A percentile compares a stretch with the other conserved stretches of the same genome.
Evolutionary conservation across 192 early-diverging fungal species (phyloP).

Genomic region (Irineochytrium annulatum): DNA sequence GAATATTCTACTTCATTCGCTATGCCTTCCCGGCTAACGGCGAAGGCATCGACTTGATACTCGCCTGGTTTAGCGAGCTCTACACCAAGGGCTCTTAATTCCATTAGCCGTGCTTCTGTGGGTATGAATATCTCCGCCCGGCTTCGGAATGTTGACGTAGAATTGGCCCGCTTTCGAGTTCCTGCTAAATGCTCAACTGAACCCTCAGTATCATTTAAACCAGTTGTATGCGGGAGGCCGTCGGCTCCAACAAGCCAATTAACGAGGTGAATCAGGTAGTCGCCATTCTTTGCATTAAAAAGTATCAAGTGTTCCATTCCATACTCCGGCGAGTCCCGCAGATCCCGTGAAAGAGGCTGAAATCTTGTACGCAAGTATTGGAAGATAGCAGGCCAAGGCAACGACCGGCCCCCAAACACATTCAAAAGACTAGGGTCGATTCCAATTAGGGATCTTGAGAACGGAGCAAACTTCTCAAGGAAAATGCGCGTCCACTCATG

Average conservation of each 20-base stretch:
- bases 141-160: too few species aligned
- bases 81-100: slow-evolving; percentile 9
- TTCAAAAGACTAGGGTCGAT: slow-evolving; percentile 33
- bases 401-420: slow-evolving; percentile 29
- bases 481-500: slow-evolving; percentile 51
- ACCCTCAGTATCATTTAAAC: neutral
- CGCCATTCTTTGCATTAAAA: slow-evolving; percentile 42
- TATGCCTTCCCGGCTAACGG: slow-evolving; percentile 43
- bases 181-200: neutral
- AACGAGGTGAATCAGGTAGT: slow-evolving; percentile 47
- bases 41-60: slow-evolving; percentile 28
- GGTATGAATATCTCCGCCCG: neutral
- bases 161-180: neutral
- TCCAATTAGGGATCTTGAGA: slow-evolving; percentile 28
- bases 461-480: slow-evolving; percentile 47
- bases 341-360: slow-evolving; percentile 6
- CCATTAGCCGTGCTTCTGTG: slow-evolving; percentile 1
- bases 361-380: slow-evolving; percentile 23
- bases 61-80: slow-evolving; percentile 15
- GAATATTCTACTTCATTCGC: slow-evolving; percentile 35
- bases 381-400: slow-evolving; percentile 38
- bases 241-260: slow-evolving; percentile 7
- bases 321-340: slow-evolving; percentile 12
- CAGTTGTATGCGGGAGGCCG: slow-evolving; percentile 7
- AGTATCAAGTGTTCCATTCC: slow-evolving; percentile 41